Base-by-base conservation (phyloP, 2,329 filamentous ascomycete genomes). In the Xylaria sp. region DNA sequence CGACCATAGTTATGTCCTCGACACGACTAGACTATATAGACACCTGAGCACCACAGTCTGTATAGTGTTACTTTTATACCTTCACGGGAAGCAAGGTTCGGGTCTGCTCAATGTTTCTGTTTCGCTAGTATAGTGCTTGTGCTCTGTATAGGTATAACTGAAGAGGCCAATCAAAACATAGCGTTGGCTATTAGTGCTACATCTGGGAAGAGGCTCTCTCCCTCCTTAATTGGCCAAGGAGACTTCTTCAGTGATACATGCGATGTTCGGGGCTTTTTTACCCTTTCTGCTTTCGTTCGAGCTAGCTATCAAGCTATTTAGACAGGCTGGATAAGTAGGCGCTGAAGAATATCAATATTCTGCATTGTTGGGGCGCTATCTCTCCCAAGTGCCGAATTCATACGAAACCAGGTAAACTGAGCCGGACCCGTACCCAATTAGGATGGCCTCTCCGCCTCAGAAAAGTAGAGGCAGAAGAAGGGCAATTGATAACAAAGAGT, bases 241-340 rank as follows among this genome's bases (percentile, higher is more conserved):
- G 20, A 57, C n/a, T 70, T 68, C 56, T 66, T 63, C 58, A 63
- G 56, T 63, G 32, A 57, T 51, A 50, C 28, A 34, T 56, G 34
- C 41, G 39, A 28, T 54, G 37, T 61, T 58, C 50, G 39, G 55
- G 37, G 52, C 28, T n/a, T 37, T 20, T 55, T 32, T 20, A 18
- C 32, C 32, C 3, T 32, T 52, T 34, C 34, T 15, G 39, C 25
- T 55, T 63, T 63, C 28, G 54, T 52, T 63, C 28, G 37, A 54
- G 23, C 37, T 57, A 55, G 34, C 28, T 44, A 46, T 37, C 34
- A 37, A 37, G 34, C 6, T n/a, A n/a, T 46, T 46, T 18, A 18
- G 41, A 2, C 6, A 1, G 7, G 5, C 15, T 52, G 28, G 32
- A 39, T 37, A 34, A 34, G 28, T 55, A 37, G 34, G 52, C 51